Base-by-base conservation (phyloP, 1,284 basidiomycete genomes). In the Ceratobasidium sp. region DNA sequence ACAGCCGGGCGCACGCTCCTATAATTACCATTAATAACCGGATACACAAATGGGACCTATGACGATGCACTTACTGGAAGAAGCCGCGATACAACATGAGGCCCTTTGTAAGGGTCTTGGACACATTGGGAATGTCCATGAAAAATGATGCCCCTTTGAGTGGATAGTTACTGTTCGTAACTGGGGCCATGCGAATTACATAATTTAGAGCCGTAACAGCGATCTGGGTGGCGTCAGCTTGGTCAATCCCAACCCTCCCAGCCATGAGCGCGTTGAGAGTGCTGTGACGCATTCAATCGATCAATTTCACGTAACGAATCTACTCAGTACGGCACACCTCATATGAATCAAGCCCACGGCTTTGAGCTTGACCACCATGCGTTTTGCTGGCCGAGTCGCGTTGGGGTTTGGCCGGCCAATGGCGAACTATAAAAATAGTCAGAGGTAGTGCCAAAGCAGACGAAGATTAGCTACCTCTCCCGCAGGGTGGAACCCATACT, bases 101-200 rank as follows among this genome's bases (percentile, higher is more conserved):
- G 0, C 91, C 90, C 2, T 80, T 76, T 2, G 89, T 89, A 9
- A 92, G 88, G 73, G 87, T 83, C 76, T 85, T 86, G 12, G 83
- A 86, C 75, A 90, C 90, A 1, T 80, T 79, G 2, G 64, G 64
- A 14, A 69, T 69, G 72, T 86, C 79, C 0, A 89, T 90, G 78
- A 92, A 92, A 80, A 92, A 92, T 0, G 89, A 91, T 1, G 88
- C 84, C 8, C 87, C 84, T 75, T 92, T 92, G 81, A 90, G 90
- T 0, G 89, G 88, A 73, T 88, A 89, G 38, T 84, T 85, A 53
- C 77, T 79, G 49, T 28, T 66, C 8, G 64, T 69, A n/a, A 73
- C 86, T 0, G 89, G 89, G 73, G 88, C 86, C 88, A 90, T 90
- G n/a, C 90, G 84, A 42, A 92, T 85, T 16, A 90, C 88, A 44